These are phyloP conservation scores for Conoideocrella luteorostrata DNA, from an alignment of 2,329 filamentous ascomycete genomes.

Conservation along the genomic window DNA sequence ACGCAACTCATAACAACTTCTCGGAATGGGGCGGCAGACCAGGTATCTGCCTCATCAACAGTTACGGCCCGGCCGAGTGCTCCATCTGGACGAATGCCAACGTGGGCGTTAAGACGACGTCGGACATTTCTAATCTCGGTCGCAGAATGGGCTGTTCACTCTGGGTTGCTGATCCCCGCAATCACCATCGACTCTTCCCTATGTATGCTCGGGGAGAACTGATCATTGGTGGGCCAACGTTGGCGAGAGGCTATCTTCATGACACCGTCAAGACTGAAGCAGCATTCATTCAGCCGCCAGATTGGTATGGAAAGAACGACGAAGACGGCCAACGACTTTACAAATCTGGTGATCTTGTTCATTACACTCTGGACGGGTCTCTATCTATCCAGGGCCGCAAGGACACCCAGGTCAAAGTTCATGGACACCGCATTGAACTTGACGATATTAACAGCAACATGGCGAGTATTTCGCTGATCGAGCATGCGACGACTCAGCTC, in stretches of 20 bases:
- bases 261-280: slow-evolving; percentile 20
- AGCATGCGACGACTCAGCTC: too few relatives aligned
- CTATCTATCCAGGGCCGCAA: not conserved
- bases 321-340: not conserved
- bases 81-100: too few relatives aligned
- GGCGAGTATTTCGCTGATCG: not conserved
- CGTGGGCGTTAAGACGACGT: too few relatives aligned
- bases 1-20: too few relatives aligned
- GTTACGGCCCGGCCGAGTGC: too few relatives aligned
- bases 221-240: slow-evolving; percentile 34
- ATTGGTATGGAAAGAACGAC: slow-evolving; percentile 6
- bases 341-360: not conserved
- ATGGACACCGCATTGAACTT: not conserved
- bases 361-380: not conserved
- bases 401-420: not conserved
- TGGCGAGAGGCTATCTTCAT: slow-evolving; percentile 45
- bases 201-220: slow-evolving; percentile 25
- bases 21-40: too few relatives aligned
- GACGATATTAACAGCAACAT: not conserved
- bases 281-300: too few relatives aligned
- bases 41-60: too few relatives aligned
- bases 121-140: too few relatives aligned
- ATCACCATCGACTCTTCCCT: slow-evolving; percentile 15
- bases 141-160: too few relatives aligned
- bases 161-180: too few relatives aligned